Evolutionary conservation across 2,329 filamentous ascomycete genomes (phyloP), one percentile per base, ranked within the genome.

Genomic region (Alternaria postmessia): DNA sequence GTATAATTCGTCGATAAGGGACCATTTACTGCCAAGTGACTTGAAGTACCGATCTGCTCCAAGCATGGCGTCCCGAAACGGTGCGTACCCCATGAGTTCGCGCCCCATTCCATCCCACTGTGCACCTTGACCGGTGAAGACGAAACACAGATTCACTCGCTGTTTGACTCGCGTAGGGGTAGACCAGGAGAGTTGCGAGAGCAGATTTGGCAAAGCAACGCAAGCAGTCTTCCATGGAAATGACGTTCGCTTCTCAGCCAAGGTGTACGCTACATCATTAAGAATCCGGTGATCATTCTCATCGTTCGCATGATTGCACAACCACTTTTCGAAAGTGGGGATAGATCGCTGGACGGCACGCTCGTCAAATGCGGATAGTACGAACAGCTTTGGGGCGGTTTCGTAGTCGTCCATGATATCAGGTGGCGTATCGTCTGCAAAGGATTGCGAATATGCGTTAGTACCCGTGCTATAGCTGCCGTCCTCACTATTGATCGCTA

Each of bases 51-150:
- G 30, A 18, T 66, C 56, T 5, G 64, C 57, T 36, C 60, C 36
- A 7, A 48, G n/a, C 26, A 73, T 49, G 9, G 56, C 61, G 3
- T 55, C 12, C 1, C 38, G 12, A 49, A 73, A 73, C 2, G 54
- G 39, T 2, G 55, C 24, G 24, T 39, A 39, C 3, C 8, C n/a
- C 34, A 68, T 46, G n/a, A 74, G 51, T 30, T 71, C 64, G 4
- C 54, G 44, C 9, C 70, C 73, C 73, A 75, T 75, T 0, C 56
- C 56, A 41, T 44, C 11, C 63, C 66, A 76, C 39, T 75, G 71
- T 3, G 74, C 74, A 9, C 75, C 74, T 61, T 77, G 74, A 2
- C 75, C 75, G 2, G 71, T 77, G 62, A 75, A 77, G 2, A 75
- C 65, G 28, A 63, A 66, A 39, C 63, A 58, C 1, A 63, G 1